Percentiles rank a stretch among this genome's conserved stretches.
These are phyloP conservation scores for Thraustochytrium striatum DNA, from an alignment of 352 stramenopile genomes.

Conservation along the genomic window DNA sequence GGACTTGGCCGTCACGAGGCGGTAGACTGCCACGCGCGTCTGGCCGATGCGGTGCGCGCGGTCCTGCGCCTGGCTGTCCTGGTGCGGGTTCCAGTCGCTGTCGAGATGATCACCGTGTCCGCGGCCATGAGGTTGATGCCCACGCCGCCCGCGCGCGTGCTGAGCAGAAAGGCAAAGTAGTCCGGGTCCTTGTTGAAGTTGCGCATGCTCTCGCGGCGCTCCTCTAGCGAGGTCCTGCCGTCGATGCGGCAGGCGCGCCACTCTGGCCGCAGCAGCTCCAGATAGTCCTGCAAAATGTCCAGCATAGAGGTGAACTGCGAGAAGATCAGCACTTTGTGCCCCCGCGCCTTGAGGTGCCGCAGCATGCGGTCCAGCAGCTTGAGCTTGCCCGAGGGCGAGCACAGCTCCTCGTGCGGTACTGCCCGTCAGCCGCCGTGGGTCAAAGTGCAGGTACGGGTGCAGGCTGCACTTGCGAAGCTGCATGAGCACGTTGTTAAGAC, in stretches of 20 bases:
- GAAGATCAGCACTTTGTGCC: slow-evolving; percentile 97
- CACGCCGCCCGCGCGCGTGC: slow-evolving; percentile 91
- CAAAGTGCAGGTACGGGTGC: slow-evolving; percentile 89
- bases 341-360: slow-evolving; percentile 85
- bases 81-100: slow-evolving; percentile 98
- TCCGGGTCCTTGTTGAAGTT: slow-evolving; percentile 83
- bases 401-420: slow-evolving; percentile 64
- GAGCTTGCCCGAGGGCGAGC: slow-evolving; percentile 78
- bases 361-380: slow-evolving; percentile 96
- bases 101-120: slow-evolving; percentile 99
- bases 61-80: slow-evolving; percentile 85
- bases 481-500: slow-evolving; percentile 83
- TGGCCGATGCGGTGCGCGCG: slow-evolving; percentile 80
- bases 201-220: slow-evolving; percentile 94
- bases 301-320: slow-evolving; percentile 94
- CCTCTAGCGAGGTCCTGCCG: slow-evolving; percentile 88
- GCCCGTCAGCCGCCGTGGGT: background rate
- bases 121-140: slow-evolving; percentile 95
- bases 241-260: slow-evolving; percentile 88
- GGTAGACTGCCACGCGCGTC: slow-evolving; percentile 78
- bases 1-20: slow-evolving; percentile 93
- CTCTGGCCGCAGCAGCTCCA: slow-evolving; percentile 62
- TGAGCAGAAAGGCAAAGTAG: slow-evolving; percentile 93
- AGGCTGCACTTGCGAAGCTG: slow-evolving; percentile 98
- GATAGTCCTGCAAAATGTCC: slow-evolving; percentile 83